Evolutionary conservation across 2,329 filamentous ascomycete genomes (phyloP).

Genomic region (Fusarium anguioides): DNA sequence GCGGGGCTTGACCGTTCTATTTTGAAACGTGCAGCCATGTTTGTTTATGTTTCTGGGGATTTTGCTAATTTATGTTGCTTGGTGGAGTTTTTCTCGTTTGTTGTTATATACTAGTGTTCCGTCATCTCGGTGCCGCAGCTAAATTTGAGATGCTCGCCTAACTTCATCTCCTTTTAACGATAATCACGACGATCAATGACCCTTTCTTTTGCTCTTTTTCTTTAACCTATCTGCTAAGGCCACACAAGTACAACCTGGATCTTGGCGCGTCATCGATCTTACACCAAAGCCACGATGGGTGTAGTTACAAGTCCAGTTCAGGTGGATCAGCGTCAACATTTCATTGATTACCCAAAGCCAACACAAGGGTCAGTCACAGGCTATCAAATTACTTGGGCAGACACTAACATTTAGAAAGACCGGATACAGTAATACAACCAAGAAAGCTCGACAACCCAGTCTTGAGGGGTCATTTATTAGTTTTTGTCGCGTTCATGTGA

Average conservation of each 20-base stretch:
- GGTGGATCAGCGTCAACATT: not conserved
- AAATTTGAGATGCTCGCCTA: not conserved
- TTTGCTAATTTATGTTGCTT: not conserved
- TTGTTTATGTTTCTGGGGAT: not conserved
- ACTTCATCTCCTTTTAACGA: not conserved
- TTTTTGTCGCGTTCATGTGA: constrained; percentile 9
- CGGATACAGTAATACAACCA: not conserved
- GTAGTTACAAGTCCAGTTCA: not conserved
- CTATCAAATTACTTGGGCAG: fast-evolving
- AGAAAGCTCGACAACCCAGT: constrained; percentile 11
- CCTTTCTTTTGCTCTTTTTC: not conserved
- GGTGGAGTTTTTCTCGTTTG: not conserved
- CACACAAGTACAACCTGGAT: no score
- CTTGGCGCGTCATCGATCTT: no score
- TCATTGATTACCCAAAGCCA: constrained; percentile 15
- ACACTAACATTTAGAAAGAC: not conserved
- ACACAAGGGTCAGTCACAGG: not conserved
- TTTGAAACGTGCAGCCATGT: not conserved
- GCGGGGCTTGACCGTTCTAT: not conserved
- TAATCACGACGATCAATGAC: no score
- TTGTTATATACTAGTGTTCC: not conserved
- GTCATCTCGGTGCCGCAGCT: not conserved
- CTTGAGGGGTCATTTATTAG: not conserved
- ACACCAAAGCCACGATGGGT: no score
- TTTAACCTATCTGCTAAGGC: not conserved